Percentiles rank a stretch among this genome's conserved stretches.
These are phyloP conservation scores for Sonneratia alba DNA, from an alignment of 345 rosid genomes.

Conservation along the genomic window DNA sequence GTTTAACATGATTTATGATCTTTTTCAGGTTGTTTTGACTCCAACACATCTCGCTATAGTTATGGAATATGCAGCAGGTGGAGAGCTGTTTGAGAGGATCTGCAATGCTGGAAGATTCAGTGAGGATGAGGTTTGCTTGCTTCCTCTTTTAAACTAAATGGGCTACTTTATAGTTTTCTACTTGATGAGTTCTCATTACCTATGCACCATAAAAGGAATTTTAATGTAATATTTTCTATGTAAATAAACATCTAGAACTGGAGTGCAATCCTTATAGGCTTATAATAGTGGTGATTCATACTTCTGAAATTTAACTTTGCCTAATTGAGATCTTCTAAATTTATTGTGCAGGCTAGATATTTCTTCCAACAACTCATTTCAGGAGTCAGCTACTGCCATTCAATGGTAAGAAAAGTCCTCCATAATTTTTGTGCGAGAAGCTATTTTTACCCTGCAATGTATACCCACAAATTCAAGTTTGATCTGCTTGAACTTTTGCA, in stretches of 20 bases:
- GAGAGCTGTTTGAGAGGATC: constrained; percentile 73
- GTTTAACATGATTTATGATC: not conserved
- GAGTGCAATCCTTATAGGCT: not conserved
- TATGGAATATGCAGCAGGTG: constrained; percentile 90
- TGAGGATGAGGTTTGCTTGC: constrained; percentile 56
- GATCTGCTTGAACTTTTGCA: constrained; percentile 4
- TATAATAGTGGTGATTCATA: not conserved
- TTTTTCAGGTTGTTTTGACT: constrained; percentile 34
- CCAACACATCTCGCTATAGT: constrained; percentile 67
- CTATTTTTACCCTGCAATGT: not conserved
- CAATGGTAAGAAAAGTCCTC: constrained; percentile 34
- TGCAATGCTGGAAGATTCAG: constrained; percentile 81
- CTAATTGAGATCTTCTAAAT: not conserved
- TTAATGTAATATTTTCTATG: not conserved
- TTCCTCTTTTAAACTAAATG: not conserved
- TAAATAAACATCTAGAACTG: not conserved
- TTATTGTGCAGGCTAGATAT: constrained; percentile 35
- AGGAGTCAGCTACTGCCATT: constrained; percentile 75
- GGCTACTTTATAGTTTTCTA: not conserved
- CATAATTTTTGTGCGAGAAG: not conserved
- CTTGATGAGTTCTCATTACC: not conserved
- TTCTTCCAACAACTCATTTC: constrained; percentile 82
- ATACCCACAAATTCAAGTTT: not conserved
- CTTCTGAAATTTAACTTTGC: not conserved
- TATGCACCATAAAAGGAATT: not conserved